Base-by-base conservation (phyloP, 805 yeast species). In the Priceomyces melissophilus region DNA sequence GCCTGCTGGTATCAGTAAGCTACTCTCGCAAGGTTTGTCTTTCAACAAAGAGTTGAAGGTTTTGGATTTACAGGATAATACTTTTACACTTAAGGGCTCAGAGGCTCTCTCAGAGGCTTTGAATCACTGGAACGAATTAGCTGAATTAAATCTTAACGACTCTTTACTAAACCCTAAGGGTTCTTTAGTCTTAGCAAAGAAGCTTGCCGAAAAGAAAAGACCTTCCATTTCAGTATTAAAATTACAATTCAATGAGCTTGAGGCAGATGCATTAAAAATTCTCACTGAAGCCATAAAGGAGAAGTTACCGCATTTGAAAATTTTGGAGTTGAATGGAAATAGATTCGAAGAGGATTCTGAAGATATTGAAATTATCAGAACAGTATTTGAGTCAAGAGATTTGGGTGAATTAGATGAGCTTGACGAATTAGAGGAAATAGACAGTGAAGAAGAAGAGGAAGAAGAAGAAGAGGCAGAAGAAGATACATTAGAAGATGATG, bases 51-150 rank as follows among this genome's bases (percentile, higher is more conserved):
- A 75, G 16, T 75, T 93, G 53, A 72, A 79, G 51, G 77, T 76
- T 30, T 65, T 93, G 31, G 98, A 93, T 65, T 71, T 93, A 50
- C 97, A 93, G 69, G 99, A 93, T 63, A 93, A 93, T 65, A 93
- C 99, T 6, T 81, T 93, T 61, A 93, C 99, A 8, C 53, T 65
- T 16, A 79, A 83, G 16, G 76, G 91, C 32, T 84, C 93, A 15
- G 64, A 69, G 12, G 74, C 72, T 20, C 51, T 70, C 47, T 67
- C 72, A 7, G 50, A 52, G n/a, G 47, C 61, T 10, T 63, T 93
- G 44, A 52, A 71, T 3, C 57, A 62, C 35, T 93, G 97, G 96
- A 62, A 71, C 26, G 48, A 67, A 4, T 75, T 93, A 55, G 66
- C 67, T 36, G 98, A 91, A 65, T 74, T 93, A 55, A 86, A 86